phyloP scores from a whole-genome alignment of 768 basidiomycete genomes.

The Rickenella mellea region DNA sequence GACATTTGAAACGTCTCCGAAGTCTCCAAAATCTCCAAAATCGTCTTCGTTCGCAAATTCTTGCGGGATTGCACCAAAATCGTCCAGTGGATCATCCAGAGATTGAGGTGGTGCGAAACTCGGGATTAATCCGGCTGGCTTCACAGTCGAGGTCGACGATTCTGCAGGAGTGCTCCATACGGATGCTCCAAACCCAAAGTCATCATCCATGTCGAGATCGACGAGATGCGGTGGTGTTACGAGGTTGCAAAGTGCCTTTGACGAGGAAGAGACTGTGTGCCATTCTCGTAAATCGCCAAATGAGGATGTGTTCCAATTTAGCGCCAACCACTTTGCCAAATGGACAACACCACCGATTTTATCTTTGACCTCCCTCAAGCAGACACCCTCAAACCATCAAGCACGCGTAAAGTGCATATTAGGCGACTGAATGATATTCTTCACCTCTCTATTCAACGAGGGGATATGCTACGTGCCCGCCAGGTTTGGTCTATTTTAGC shows the following conservation, averaged over 20 bases:
- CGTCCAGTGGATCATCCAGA: no score
- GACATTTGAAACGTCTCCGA: constrained; percentile 49
- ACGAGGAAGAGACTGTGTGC: no score
- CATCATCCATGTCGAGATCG: constrained; percentile 55
- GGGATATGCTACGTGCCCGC: constrained; percentile 53
- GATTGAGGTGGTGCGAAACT: no score
- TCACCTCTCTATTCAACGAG: constrained; percentile 58
- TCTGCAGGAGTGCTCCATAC: constrained; percentile 50
- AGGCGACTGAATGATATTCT: constrained; percentile 68
- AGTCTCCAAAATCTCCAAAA: constrained; percentile 84
- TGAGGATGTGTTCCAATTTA: no score
- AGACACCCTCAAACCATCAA: constrained; percentile 28
- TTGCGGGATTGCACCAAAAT: no score
- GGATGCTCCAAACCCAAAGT: constrained; percentile 59
- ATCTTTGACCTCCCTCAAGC: constrained; percentile 52
- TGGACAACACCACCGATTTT: no score
- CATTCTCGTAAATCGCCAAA: no score
- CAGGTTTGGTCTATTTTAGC: constrained; percentile 67
- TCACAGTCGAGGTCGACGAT: no score
- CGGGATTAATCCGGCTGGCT: no score
- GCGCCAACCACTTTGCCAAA: no score
- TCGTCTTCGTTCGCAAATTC: constrained; percentile 61
- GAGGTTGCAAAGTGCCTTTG: no score
- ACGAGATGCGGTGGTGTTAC: no score
- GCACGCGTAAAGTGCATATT: constrained; percentile 61